Base-by-base conservation (phyloP, 495 filamentous ascomycete species). In the Neurospora terricola region DNA sequence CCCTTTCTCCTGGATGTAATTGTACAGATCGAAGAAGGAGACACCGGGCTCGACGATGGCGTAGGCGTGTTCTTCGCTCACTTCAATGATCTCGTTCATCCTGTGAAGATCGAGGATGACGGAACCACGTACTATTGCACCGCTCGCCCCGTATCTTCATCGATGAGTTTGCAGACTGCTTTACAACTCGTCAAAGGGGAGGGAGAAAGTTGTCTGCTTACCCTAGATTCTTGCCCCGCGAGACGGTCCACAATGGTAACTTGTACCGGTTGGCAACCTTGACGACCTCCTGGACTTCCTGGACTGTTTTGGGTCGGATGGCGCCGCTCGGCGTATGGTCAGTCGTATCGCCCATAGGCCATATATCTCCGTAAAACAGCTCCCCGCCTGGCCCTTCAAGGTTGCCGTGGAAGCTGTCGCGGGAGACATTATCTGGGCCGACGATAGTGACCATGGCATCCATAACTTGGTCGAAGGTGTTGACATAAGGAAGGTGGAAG, bases 1-100 rank as follows among this genome's bases (percentile, higher is more conserved):
- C 18, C 84, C 84, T 12, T 81, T 75, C 54, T 79, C 77, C 59
- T 81, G 77, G 38, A 86, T 82, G 71, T 84, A 82, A 38, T 85
- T 80, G 73, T 88, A 86, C 7, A 88, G 77, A 23, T 84, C 84
- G 40, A 83, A 86, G 71, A 85, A 89, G 1, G 84, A 82, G 14
- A 88, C 87, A n/a, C 87, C 87, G 0, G 86, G 87, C 75, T 86
- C 80, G 16, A 90, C 84, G 2, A 88, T 76, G 11, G 82, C 82
- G 70, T 85, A 87, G 12, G 81, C 81, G 70, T 84, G 81, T 23
- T 87, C 84, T 16, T 82, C 83, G 76, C 88, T 84, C 30, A 90
- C 78, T 38, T 88, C 82, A 8, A 89, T 54, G 62, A 90, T 80
- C 71, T 81, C 83, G 75, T 86, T 84, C 85, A 89, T 88, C 43